These are phyloP conservation scores for Pelagomonas calceolata DNA, from an alignment of 108 stramenopile species.

Conservation along the genomic window DNA sequence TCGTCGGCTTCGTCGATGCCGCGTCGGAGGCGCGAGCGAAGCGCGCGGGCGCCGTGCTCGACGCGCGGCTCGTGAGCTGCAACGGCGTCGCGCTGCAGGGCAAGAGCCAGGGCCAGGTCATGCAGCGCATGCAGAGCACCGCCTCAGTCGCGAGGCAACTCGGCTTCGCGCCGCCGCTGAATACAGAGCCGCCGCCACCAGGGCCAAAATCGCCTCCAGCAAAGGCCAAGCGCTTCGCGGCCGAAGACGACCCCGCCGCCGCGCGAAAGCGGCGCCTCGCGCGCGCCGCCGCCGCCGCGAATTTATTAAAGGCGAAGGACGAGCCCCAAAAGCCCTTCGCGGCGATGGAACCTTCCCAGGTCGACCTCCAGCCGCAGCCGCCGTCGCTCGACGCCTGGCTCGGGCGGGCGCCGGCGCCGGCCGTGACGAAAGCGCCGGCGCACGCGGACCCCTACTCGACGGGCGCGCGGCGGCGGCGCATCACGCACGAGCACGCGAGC, in stretches of 20 bases:
- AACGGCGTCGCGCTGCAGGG: neutral
- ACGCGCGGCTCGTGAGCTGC: neutral
- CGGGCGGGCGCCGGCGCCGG: neutral
- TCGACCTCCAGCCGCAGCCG: neutral
- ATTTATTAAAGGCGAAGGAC: too few relatives aligned
- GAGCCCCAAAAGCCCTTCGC: too few relatives aligned
- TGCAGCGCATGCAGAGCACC: neutral
- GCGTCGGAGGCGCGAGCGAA: neutral
- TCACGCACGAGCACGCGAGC: neutral
- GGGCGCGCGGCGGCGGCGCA: neutral
- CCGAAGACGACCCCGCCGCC: too few relatives aligned
- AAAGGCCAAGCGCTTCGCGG: too few relatives aligned
- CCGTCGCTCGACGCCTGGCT: neutral
- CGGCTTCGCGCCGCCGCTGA: neutral
- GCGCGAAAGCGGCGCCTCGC: too few relatives aligned
- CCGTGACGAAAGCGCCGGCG: neutral
- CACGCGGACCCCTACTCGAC: neutral
- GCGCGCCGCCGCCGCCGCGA: too few relatives aligned
- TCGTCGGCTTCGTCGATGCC: neutral
- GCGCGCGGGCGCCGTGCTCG: neutral
- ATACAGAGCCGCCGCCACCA: neutral
- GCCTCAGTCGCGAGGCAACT: neutral
- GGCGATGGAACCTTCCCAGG: too few relatives aligned
- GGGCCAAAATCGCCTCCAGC: neutral
- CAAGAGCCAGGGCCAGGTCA: neutral